Evolutionary conservation across 345 rosid genomes (phyloP), one percentile per base, ranked within the genome.

Genomic region (Lepidium aucheri): DNA sequence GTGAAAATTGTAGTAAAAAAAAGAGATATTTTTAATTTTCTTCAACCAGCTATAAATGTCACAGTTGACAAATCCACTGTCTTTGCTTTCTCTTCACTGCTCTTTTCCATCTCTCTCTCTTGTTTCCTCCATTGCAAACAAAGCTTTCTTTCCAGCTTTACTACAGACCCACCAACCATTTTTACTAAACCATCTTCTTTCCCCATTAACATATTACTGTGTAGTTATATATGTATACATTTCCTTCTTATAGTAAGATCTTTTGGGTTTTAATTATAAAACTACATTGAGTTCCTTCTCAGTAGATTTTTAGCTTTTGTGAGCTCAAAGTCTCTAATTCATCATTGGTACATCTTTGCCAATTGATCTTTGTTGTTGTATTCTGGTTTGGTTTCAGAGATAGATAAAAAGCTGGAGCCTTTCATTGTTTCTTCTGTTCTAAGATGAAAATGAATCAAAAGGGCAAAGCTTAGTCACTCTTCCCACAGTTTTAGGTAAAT

Each of bases 61-160:
- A 75, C 26, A 46, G 72, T 54, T 63, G 65, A 36, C 73, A 53
- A 60, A 43, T 16, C 38, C 73, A 36, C 20, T 61, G 20, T 30
- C 64, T 61, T 75, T 82, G 77, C 85, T 81, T 81, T 70, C 40
- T 36, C 76, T 77, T 79, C 78, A 78, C 84, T 82, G 70, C 47
- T 74, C 79, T 63, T 57, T 49, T 68, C 42, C n/a, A n/a, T 67
- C 38, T 71, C 22, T 75, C 53, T 70, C 65, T 57, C 24, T 74
- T 80, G 79, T 84, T 85, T 84, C 91, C 96, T 88, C 91, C 94
- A 82, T 87, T 86, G 90, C 86, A 83, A 80, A 87, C 88, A 70
- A 84, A 87, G 91, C 88, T 80, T 86, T 74, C 85, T 79, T 82
- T 81, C 82, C 83, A 76, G 76, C 85, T 75, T 72, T 71, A 53